Percentiles rank a stretch among this genome's conserved stretches.
phyloP scores from a whole-genome alignment of 352 stramenopile species.

The Poterioochromonas sp. region DNA sequence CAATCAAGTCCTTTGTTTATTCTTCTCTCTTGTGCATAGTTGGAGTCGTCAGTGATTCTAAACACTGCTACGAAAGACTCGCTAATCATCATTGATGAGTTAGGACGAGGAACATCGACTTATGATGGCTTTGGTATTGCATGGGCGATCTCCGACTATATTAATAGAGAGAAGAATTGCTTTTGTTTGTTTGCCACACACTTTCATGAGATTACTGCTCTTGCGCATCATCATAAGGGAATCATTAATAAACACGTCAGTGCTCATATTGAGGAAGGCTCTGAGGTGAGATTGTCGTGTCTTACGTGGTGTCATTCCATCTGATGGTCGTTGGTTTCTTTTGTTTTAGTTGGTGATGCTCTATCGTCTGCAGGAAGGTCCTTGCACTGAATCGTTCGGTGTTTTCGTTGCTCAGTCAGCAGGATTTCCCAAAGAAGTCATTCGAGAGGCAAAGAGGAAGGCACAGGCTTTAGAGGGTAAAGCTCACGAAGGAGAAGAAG shows the following conservation, averaged over 20 bases:
- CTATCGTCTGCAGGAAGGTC: conserved; percentile 67
- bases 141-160: conserved; percentile 93
- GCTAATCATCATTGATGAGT: conserved; percentile 98
- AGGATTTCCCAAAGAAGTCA: conserved; percentile 53
- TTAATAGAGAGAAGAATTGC: conserved; percentile 71
- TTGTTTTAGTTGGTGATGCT: conserved; percentile 38
- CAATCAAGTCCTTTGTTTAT: neutral
- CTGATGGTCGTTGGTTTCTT: neutral
- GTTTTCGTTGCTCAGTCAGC: conserved; percentile 95
- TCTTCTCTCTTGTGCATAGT: neutral
- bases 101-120: conserved; percentile 91
- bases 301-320: neutral
- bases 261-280: conserved; percentile 53
- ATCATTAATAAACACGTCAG: conserved; percentile 91
- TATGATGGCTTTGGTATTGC: conserved; percentile 83
- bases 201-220: conserved; percentile 95
- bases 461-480: conserved; percentile 74
- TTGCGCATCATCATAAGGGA: conserved; percentile 59
- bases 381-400: conserved; percentile 85
- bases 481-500: too few relatives aligned
- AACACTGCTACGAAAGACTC: conserved; percentile 74
- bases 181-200: conserved; percentile 95
- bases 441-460: conserved; percentile 85
- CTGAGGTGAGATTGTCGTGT: conserved; percentile 44
- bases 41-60: conserved; percentile 92